Evolutionary conservation across 495 filamentous ascomycete genomes (phyloP).

Genomic region (Tuber melanosporum): DNA sequence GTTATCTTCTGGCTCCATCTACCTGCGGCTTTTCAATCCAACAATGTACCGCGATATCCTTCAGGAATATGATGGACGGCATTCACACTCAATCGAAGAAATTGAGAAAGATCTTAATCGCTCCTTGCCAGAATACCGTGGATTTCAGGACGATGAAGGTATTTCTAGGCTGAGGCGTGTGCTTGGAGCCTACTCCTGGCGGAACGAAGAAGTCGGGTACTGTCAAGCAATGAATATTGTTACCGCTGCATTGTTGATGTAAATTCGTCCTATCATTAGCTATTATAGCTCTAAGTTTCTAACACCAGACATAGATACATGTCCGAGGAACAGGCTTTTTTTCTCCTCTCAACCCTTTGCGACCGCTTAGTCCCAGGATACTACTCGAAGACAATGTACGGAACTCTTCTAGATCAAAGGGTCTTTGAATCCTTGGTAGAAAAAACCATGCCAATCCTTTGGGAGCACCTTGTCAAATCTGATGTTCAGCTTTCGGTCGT

Average conservation of each 20-base stretch:
- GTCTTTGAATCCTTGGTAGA: constrained; percentile 97
- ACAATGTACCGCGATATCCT: constrained; percentile 77
- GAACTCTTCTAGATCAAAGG: constrained; percentile 88
- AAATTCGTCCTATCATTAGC: constrained; percentile 33
- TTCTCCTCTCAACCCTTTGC: constrained; percentile 82
- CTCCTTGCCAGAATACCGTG: constrained; percentile 91
- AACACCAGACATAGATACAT: constrained; percentile 59
- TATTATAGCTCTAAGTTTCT: constrained; percentile 6
- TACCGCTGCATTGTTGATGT: constrained; percentile 87
- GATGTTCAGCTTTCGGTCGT: constrained; percentile 99
- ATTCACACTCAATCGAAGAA: constrained; percentile 92
- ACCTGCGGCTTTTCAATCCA: constrained; percentile 76
- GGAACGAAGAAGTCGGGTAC: constrained; percentile 87
- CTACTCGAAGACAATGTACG: constrained; percentile 98
- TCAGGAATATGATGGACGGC: constrained; percentile 67
- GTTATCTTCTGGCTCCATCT: constrained; percentile 82
- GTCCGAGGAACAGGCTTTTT: constrained; percentile 95
- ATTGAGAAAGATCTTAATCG: constrained; percentile 97
- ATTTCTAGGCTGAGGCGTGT: constrained; percentile 85
- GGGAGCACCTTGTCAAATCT: constrained; percentile 90
- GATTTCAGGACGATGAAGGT: constrained; percentile 92
- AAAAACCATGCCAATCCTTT: constrained; percentile 96
- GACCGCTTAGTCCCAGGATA: constrained; percentile 91
- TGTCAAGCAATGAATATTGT: constrained; percentile 99
- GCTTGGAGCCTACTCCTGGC: constrained; percentile 94